Evolutionary conservation across 2,329 filamentous ascomycete species (phyloP).

Genomic region (Diaporthe helianthi): DNA sequence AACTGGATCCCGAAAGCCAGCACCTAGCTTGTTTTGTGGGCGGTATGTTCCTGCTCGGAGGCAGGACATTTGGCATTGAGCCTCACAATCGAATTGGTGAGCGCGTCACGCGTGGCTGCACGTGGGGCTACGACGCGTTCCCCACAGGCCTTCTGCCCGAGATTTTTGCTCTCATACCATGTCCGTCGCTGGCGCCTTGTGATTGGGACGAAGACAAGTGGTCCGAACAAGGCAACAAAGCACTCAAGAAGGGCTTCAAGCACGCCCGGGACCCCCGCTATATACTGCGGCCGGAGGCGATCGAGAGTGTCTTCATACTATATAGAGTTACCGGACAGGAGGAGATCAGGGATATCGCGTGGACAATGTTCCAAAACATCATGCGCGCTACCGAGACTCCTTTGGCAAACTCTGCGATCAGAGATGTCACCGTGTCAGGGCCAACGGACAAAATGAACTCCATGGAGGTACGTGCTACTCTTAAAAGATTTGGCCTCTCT

Average conservation of each 20-base stretch:
- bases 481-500: background rate
- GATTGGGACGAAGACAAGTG: conserved; percentile 48
- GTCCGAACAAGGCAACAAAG: conserved; percentile 40
- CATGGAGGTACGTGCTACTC: conserved; percentile 35
- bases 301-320: conserved; percentile 79
- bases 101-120: conserved; percentile 61
- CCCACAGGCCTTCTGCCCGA: conserved; percentile 67
- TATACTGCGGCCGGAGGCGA: conserved; percentile 71
- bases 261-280: conserved; percentile 49
- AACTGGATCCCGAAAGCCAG: conserved; percentile 46
- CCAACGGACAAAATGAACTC: conserved; percentile 50
- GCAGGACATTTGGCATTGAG: conserved; percentile 52
- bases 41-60: conserved; percentile 55
- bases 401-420: conserved; percentile 37
- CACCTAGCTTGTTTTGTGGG: conserved; percentile 57
- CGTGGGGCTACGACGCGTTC: conserved; percentile 63
- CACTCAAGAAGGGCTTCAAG: conserved; percentile 40
- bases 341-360: conserved; percentile 76
- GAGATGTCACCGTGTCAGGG: conserved; percentile 48
- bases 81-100: conserved; percentile 55
- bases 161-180: conserved; percentile 54
- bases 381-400: conserved; percentile 60
- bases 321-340: conserved; percentile 78
- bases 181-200: conserved; percentile 44
- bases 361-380: conserved; percentile 79